These are phyloP conservation scores for Colletotrichum karsti DNA, from an alignment of 2,329 filamentous ascomycete genomes.

Conservation along the genomic window DNA sequence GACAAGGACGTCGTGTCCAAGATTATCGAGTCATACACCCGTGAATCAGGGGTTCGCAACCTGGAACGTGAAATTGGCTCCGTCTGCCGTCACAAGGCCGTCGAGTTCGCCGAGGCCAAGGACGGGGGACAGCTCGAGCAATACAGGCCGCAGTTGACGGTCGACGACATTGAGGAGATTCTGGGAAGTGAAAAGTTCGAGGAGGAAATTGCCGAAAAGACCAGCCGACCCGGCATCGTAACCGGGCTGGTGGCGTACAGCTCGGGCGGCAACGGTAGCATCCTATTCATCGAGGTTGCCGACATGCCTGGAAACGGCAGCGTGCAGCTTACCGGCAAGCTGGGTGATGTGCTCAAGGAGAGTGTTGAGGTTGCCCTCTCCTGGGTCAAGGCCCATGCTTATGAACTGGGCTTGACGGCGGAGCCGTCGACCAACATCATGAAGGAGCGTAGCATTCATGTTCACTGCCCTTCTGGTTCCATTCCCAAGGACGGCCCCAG, in stretches of 20 bases:
- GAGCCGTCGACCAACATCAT: slow-evolving; percentile 91
- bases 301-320: slow-evolving; percentile 95
- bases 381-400: slow-evolving; percentile 97
- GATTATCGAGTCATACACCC: slow-evolving; percentile 95
- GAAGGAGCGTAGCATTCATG: slow-evolving; percentile 92
- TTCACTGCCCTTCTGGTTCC: slow-evolving; percentile 93
- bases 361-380: slow-evolving; percentile 94
- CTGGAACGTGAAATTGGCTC: slow-evolving; percentile 95
- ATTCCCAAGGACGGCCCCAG: slow-evolving; percentile 92
- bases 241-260: slow-evolving; percentile 96
- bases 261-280: slow-evolving; percentile 91
- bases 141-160: slow-evolving; percentile 78
- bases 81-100: slow-evolving; percentile 93
- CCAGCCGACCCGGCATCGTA: slow-evolving; percentile 86
- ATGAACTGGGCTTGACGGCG: slow-evolving; percentile 83
- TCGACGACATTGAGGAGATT: slow-evolving; percentile 88
- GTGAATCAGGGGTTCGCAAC: slow-evolving; percentile 94
- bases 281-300: slow-evolving; percentile 97
- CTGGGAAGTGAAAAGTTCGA: slow-evolving; percentile 94
- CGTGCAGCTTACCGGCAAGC: slow-evolving; percentile 94
- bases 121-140: slow-evolving; percentile 73
- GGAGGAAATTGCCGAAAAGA: slow-evolving; percentile 92
- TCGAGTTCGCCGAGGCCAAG: slow-evolving; percentile 91
- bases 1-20: slow-evolving; percentile 89
- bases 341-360: slow-evolving; percentile 97